These are phyloP conservation scores for Croton laevigatus DNA, from an alignment of 441 rosid genomes.

Conservation along the genomic window DNA sequence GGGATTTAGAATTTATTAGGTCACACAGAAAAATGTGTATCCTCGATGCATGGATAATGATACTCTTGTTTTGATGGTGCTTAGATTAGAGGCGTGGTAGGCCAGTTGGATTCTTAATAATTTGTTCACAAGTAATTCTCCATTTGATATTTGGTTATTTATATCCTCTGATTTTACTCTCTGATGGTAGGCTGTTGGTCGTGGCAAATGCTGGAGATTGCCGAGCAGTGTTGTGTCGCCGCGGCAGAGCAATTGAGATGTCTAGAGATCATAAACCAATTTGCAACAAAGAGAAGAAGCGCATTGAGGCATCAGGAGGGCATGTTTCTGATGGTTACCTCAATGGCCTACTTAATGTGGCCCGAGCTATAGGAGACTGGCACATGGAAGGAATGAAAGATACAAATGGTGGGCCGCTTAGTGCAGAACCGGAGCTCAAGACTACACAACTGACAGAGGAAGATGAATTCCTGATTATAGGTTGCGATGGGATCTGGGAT, in stretches of 20 bases:
- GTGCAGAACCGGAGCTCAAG: slow-evolving; percentile 81
- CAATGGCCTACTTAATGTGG: slow-evolving; percentile 69
- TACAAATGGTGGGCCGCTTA: slow-evolving; percentile 65
- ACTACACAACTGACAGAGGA: slow-evolving; percentile 49
- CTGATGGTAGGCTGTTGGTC: slow-evolving; percentile 50
- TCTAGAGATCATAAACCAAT: slow-evolving; percentile 83
- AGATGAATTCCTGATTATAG: slow-evolving; percentile 84
- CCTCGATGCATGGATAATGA: neutral
- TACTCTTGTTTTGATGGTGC: neutral
- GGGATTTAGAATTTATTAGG: neutral
- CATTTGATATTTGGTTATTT: neutral
- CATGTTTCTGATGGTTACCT: slow-evolving; percentile 64
- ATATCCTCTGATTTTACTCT: neutral
- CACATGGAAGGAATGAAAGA: slow-evolving; percentile 81
- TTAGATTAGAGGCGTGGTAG: too few species aligned
- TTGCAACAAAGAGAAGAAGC: slow-evolving; percentile 50
- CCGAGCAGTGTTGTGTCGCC: slow-evolving; percentile 79
- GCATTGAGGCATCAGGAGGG: slow-evolving; percentile 79
- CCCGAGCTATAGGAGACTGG: slow-evolving; percentile 87
- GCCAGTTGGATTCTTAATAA: slow-evolving; percentile 3
- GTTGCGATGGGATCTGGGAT: slow-evolving; percentile 90
- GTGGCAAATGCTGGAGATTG: slow-evolving; percentile 96
- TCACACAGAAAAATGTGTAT: neutral
- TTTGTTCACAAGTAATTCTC: neutral
- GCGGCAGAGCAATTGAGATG: slow-evolving; percentile 81